phyloP scores from a whole-genome alignment of 352 stramenopile genomes.

The Phytopythium sindhum region DNA sequence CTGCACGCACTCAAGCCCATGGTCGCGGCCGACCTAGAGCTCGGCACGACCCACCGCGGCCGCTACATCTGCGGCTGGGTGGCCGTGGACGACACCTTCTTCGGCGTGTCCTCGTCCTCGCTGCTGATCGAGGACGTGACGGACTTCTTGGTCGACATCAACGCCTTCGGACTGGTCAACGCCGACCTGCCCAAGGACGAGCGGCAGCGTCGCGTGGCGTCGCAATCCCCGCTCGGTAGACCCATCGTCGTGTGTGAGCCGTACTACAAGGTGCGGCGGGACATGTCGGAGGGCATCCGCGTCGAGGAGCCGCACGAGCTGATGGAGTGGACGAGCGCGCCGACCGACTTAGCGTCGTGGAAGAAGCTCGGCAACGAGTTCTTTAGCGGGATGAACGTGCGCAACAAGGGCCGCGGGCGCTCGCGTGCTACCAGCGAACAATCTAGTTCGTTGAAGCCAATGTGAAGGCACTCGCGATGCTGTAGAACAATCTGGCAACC shows the following conservation, averaged over 20 bases:
- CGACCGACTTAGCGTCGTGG: conserved; percentile 18
- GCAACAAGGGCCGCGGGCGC: conserved; percentile 13
- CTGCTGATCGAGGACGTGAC: conserved; percentile 28
- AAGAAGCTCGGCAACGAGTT: conserved; percentile 25
- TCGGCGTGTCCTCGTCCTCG: conserved; percentile 13
- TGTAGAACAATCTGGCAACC: conserved; percentile 18
- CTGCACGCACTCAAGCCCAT: conserved; percentile 20
- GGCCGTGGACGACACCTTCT: conserved; percentile 26
- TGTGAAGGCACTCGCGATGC: conserved; percentile 5
- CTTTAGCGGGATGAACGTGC: conserved; percentile 10
- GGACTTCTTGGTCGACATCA: conserved; percentile 22
- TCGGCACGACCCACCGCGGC: conserved; percentile 22
- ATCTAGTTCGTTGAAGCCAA: conserved; percentile 13
- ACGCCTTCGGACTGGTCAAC: conserved; percentile 19
- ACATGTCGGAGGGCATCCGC: conserved; percentile 17
- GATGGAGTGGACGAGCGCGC: conserved; percentile 13
- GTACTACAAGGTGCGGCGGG: conserved; percentile 28
- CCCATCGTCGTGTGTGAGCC: conserved; percentile 22
- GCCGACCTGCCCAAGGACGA: conserved; percentile 9
- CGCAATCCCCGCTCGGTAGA: conserved; percentile 18
- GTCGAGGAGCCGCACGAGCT: conserved; percentile 18
- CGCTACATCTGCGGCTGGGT: conserved; percentile 31
- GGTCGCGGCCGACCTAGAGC: conserved; percentile 15
- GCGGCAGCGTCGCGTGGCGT: conserved; percentile 9
- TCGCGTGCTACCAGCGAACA: conserved; percentile 18